Evolutionary conservation across 768 basidiomycete species (phyloP).

Genomic region (Lepiota subincarnata): DNA sequence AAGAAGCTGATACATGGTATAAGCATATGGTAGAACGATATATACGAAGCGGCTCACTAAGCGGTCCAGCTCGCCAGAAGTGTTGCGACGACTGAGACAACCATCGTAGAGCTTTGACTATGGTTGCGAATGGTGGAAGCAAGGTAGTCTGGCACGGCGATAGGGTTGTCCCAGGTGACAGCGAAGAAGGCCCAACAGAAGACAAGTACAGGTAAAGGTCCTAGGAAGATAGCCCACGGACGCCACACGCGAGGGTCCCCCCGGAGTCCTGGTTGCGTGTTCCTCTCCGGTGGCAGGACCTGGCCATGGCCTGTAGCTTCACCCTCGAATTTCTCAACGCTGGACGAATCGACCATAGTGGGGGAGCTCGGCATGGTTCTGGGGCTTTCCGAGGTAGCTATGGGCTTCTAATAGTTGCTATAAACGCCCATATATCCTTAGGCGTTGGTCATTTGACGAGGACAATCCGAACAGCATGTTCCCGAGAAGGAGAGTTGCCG

Average conservation of each 20-base stretch:
- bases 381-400: too few species aligned
- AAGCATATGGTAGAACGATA: too few species aligned
- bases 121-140: neutral
- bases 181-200: constrained; percentile 3
- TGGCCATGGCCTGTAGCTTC: neutral
- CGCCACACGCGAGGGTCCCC: constrained; percentile 1
- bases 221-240: neutral
- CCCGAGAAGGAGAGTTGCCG: too few species aligned
- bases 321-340: neutral
- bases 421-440: too few species aligned
- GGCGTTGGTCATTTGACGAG: too few species aligned
- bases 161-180: neutral
- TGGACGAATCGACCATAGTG: too few species aligned
- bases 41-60: neutral
- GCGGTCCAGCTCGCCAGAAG: neutral
- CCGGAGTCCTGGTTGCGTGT: neutral
- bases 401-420: too few species aligned
- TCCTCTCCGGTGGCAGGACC: neutral
- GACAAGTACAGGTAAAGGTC: neutral
- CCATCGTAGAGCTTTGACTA: constrained; percentile 2
- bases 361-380: too few species aligned
- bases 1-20: neutral
- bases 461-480: too few species aligned
- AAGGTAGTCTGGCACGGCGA: neutral
- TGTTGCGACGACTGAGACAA: neutral